phyloP scores from a whole-genome alignment of 306 rosid genomes.

The Trifolium dubium region DNA sequence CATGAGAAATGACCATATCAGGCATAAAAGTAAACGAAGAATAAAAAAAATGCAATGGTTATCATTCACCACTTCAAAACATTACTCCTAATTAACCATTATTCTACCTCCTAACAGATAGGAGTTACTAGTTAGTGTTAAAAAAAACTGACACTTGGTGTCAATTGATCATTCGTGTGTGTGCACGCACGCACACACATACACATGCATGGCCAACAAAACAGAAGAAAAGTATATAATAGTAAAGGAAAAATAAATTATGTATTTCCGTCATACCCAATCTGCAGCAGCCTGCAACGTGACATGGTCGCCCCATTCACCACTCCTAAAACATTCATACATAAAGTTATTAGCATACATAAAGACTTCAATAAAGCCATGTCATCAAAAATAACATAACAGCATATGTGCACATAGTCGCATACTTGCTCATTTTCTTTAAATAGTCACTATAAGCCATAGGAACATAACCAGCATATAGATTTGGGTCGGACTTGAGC shows the following conservation, averaged over 20 bases:
- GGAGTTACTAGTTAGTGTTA: too few species aligned
- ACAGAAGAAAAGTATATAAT: conserved; percentile 27
- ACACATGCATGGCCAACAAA: not conserved
- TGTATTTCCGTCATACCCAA: conserved; percentile 61
- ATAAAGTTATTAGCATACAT: conserved; percentile 37
- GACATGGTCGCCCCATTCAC: conserved; percentile 99
- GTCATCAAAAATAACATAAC: conserved; percentile 7
- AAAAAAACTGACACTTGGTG: not conserved
- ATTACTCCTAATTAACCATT: not conserved
- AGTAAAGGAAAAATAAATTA: conserved; percentile 28
- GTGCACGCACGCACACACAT: not conserved
- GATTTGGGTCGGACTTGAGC: conserved; percentile 65
- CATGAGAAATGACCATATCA: conserved; percentile 34
- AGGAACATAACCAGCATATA: conserved; percentile 83
- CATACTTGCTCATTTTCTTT: conserved; percentile 85
- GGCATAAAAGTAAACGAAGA: conserved; percentile 29
- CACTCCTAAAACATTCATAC: conserved; percentile 71
- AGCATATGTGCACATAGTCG: conserved; percentile 49
- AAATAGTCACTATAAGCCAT: conserved; percentile 81
- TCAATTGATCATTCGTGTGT: too few species aligned
- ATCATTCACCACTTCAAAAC: conserved; percentile 22
- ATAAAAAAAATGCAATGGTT: conserved; percentile 22
- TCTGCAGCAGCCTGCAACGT: conserved; percentile 99
- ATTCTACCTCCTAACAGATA: too few species aligned
- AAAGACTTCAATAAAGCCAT: conserved; percentile 26